Base-by-base conservation (phyloP, 345 rosid species). In the Euclidium syriacum region DNA sequence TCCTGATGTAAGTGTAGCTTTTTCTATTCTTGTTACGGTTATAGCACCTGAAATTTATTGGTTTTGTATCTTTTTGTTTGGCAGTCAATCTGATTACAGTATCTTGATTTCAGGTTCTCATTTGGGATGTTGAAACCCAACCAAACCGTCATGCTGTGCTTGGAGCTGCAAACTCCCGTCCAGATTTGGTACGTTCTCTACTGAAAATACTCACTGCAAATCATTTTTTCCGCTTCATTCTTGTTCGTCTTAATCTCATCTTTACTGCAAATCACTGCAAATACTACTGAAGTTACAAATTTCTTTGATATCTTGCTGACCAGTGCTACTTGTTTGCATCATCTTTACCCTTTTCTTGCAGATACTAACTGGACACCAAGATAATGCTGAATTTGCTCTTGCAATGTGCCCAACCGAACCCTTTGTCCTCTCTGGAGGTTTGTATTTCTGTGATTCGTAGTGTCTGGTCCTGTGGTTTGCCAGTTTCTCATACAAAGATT, bases 341-440 rank as follows among this genome's bases (percentile, higher is more conserved):
- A 33, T 18, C 60, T 66, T 62, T 52, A n/a, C 63, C 64, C 19
- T 19, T 54, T 44, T 77, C 54, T 36, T 78, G 73, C 82, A 95
- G 99, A 83, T 90, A 73, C 78, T 95, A 77, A 90, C 96, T 29
- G 99, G 99, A 38, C 99, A 95, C 76, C 89, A 81, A 75, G 99
- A 95, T 64, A 95, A 95, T 88, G 99, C 99, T 34, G 99, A 95
- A 71, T 95, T 88, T 69, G 99, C 99, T 54, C 99, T 95, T 67
- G 95, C 99, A 67, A 82, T 95, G 99, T 90, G 98, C 77, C 94
- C 95, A 48, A 81, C 90, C 10, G 97, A 90, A 67, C 98, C 99
- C 41, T 95, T 74, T 83, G 99, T 95, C 39, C 94, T 95, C 62
- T 95, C 98, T 83, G 99, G 99, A 88, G 99, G 99, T 95, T 68